A percentile compares a stretch with the other conserved stretches of the same genome.
These are phyloP conservation scores for Phaffomyces opuntiae DNA, from an alignment of 805 yeast species.

Conservation along the genomic window DNA sequence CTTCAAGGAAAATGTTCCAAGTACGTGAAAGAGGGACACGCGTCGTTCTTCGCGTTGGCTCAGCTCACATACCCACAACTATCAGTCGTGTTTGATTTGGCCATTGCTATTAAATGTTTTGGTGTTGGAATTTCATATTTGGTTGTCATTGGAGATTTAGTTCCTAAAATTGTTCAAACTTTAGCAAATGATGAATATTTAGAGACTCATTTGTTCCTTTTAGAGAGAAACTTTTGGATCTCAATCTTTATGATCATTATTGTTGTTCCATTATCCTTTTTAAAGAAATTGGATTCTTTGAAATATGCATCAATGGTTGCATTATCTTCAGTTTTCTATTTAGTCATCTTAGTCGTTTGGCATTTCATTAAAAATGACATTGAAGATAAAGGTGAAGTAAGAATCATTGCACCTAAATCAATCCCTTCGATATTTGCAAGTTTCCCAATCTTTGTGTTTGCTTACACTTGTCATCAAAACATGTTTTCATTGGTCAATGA, in stretches of 20 bases:
- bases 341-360: conserved; percentile 63
- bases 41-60: conserved; percentile 59
- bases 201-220: conserved; percentile 17
- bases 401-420: conserved; percentile 40
- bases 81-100: conserved; percentile 56
- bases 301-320: conserved; percentile 84
- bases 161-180: conserved; percentile 49
- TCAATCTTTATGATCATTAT: conserved; percentile 42
- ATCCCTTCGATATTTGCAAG: conserved; percentile 51
- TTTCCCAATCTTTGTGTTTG: conserved; percentile 89
- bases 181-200: conserved; percentile 18
- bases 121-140: conserved; percentile 65
- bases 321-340: conserved; percentile 69
- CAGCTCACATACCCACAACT: conserved; percentile 54
- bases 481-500: conserved; percentile 88
- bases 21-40: conserved; percentile 46
- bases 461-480: conserved; percentile 94
- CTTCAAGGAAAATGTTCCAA: conserved; percentile 52
- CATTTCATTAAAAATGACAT: conserved; percentile 61
- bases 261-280: conserved; percentile 53
- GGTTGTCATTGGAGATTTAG: conserved; percentile 63
- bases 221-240: conserved; percentile 54
- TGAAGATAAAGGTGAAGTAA: conserved; percentile 43
- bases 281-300: conserved; percentile 71
- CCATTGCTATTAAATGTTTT: conserved; percentile 64